Evolutionary conservation across 345 rosid species (phyloP), one percentile per base, ranked within the genome.

Genomic region (Linum trigynum): DNA sequence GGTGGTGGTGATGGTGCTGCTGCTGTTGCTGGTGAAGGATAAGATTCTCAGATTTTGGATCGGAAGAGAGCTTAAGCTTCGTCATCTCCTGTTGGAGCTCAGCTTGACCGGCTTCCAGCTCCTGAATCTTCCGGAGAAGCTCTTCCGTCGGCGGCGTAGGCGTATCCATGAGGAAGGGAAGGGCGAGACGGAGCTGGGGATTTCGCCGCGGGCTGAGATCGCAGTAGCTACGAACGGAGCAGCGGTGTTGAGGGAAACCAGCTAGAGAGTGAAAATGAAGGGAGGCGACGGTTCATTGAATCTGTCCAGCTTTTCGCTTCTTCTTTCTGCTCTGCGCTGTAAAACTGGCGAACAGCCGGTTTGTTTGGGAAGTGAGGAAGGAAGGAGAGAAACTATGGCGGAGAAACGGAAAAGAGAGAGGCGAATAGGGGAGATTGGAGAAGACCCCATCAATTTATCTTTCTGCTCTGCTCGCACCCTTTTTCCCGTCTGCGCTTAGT

Each of bases 31-130:
- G 59, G n/a, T 16, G 37, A 23, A 23, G 32, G 32, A 23, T 23
- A 14, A 40, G 58, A 35, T 59, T 42, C 61, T 65, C 69, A 10
- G 78, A 55, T 72, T 73, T 64, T 41, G 68, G 59, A 67, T 80
- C 83, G 35, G 74, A 68, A 0, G 87, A 74, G 11, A 81, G 81
- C 69, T 65, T 84, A 64, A 94, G 86, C 80, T 69, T 85, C 2
- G 92, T 81, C 86, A 94, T 83, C 88, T 94, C 92, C 51, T 83
- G 77, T 85, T 77, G 77, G 53, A 90, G 87, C 77, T 85, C 79
- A 53, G 82, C 92, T 14, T 94, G 99, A 7, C 92, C 96, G 14
- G 77, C 95, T 71, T 94, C 92, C 23, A 94, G 90, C 67, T 85
- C 91, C 35, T 84, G 82, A 81, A 94, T 90, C 91, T 94, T 90